These are phyloP conservation scores for Tylopilus sp. DNA, from an alignment of 768 basidiomycete genomes.

Conservation along the genomic window DNA sequence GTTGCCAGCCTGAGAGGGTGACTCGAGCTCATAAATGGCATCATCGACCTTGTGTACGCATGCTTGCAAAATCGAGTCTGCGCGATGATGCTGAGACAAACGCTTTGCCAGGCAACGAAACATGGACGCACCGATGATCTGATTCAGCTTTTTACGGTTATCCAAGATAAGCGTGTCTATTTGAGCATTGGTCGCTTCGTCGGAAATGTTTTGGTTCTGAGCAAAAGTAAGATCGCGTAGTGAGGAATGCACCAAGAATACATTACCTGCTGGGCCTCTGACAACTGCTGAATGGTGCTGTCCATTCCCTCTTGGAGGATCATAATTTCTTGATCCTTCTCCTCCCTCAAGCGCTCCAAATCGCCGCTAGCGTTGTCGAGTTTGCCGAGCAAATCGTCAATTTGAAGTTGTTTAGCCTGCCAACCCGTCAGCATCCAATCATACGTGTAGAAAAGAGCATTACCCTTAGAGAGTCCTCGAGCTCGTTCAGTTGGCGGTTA, in stretches of 20 bases:
- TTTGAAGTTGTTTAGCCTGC: conserved; percentile 93
- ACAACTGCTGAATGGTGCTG: conserved; percentile 80
- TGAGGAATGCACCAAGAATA: not conserved
- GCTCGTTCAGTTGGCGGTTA: conserved; percentile 91
- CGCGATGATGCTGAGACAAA: conserved; percentile 13
- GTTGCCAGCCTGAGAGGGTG: conserved; percentile 91
- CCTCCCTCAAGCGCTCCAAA: conserved; percentile 79
- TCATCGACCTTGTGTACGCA: conserved; percentile 98
- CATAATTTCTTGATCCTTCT: conserved; percentile 95
- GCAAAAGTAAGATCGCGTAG: conserved; percentile 2
- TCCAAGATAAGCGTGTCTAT: conserved; percentile 96
- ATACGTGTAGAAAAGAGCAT: conserved; percentile 19
- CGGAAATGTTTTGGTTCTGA: conserved; percentile 79
- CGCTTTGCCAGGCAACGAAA: not conserved
- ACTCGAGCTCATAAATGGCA: conserved; percentile 95
- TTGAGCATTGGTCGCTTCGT: conserved; percentile 92
- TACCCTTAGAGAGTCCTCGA: conserved; percentile 94
- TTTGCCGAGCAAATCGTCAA: conserved; percentile 86
- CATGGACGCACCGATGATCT: conserved; percentile 75
- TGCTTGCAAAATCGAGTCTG: conserved; percentile 94
- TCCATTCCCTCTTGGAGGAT: conserved; percentile 97
- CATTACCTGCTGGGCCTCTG: conserved; percentile 79
- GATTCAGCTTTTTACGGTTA: conserved; percentile 95
- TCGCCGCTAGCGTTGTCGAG: conserved; percentile 73
- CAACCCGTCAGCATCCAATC: conserved; percentile 13